phyloP scores from a whole-genome alignment of 179 eudicot species.

The Silene vulgaris region DNA sequence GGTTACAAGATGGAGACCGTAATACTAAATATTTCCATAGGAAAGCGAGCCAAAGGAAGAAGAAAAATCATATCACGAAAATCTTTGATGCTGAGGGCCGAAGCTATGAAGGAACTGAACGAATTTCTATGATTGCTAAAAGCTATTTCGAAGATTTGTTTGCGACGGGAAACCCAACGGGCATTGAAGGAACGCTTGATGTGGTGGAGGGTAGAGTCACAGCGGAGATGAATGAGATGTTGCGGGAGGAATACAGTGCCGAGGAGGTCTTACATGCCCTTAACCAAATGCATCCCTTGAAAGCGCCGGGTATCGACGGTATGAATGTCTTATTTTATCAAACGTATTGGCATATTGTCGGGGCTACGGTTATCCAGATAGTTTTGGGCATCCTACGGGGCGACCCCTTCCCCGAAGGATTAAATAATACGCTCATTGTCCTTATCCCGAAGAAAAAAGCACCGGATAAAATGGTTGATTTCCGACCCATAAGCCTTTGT shows the following conservation, averaged over 20 bases:
- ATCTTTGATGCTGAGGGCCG: background rate
- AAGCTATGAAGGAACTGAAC: accelerated
- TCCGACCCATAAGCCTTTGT: background rate
- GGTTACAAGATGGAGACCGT: background rate
- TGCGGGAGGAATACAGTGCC: background rate
- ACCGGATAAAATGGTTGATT: background rate
- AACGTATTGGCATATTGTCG: background rate
- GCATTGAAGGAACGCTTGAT: background rate
- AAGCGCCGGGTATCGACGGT: background rate
- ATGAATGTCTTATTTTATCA: background rate
- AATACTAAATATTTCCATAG: background rate
- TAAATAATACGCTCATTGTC: background rate
- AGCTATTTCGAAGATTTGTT: too few species aligned
- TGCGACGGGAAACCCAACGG: background rate
- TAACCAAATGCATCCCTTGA: background rate
- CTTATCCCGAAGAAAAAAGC: background rate
- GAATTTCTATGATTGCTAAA: background rate
- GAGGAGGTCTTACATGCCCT: background rate
- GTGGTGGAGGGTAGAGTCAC: background rate
- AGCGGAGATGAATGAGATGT: background rate
- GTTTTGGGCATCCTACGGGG: background rate
- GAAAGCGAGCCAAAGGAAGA: background rate
- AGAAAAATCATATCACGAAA: background rate
- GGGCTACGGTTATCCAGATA: accelerated
- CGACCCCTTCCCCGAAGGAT: background rate